Evolutionary conservation across 257 asterid genomes (phyloP).

Genomic region (Primulina huaijiensis): DNA sequence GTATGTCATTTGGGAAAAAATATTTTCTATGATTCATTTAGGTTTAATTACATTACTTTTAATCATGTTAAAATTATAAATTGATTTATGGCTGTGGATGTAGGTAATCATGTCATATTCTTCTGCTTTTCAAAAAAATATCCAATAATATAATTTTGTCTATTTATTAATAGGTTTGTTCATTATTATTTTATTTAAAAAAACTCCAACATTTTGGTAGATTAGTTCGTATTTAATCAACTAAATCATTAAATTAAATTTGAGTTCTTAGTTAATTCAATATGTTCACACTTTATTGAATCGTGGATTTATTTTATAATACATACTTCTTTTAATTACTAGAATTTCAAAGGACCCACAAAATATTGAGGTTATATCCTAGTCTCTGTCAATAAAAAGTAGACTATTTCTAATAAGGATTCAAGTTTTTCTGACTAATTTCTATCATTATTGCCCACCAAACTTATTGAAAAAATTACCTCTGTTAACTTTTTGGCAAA

Average conservation of each 20-base stretch:
- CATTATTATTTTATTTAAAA: too few species aligned
- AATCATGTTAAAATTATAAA: too few species aligned
- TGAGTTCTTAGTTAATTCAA: background rate
- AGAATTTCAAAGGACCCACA: background rate
- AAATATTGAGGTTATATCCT: background rate
- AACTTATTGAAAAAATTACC: conserved; percentile 37
- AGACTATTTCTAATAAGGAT: conserved; percentile 21
- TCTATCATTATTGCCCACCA: conserved; percentile 2
- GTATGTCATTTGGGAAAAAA: too few species aligned
- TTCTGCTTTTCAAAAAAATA: too few species aligned
- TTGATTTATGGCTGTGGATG: too few species aligned
- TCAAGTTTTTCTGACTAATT: conserved; percentile 5
- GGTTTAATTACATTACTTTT: too few species aligned
- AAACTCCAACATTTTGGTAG: too few species aligned
- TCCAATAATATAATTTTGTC: too few species aligned
- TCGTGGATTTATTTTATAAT: background rate
- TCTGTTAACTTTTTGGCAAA: conserved; percentile 84
- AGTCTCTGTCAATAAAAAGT: conserved; percentile 7
- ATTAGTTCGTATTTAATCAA: too few species aligned
- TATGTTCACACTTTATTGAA: background rate
- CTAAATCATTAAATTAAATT: too few species aligned
- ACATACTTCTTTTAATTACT: background rate
- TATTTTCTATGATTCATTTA: too few species aligned
- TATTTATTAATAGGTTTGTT: background rate
- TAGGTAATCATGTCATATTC: too few species aligned